A percentile compares a stretch with the other conserved stretches of the same genome.
These are phyloP conservation scores for Endocalyx cinctus DNA, from an alignment of 2,329 filamentous ascomycete species.

Conservation along the genomic window DNA sequence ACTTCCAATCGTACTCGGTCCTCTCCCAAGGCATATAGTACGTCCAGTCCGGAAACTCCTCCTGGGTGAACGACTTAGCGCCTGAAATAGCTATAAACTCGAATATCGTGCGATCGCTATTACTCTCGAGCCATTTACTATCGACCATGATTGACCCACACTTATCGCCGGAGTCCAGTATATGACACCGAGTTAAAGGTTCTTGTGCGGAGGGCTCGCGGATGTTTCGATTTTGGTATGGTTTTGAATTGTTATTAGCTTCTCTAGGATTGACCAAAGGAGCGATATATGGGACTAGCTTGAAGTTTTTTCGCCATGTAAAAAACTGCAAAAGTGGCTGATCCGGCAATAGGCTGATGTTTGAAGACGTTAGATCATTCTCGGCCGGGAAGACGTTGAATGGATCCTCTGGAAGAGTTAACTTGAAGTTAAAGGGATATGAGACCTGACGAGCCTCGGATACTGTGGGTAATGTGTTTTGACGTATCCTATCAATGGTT, in stretches of 20 bases:
- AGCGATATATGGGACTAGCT: too few species aligned
- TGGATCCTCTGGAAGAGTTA: constrained; percentile 9
- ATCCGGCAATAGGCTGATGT: constrained; percentile 15
- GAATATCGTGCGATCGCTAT: constrained; percentile 5
- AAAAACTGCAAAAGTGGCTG: constrained; percentile 27
- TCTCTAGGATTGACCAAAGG: too few species aligned
- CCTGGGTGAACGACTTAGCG: constrained; percentile 26
- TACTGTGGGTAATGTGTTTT: too few species aligned
- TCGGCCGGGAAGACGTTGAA: too few species aligned
- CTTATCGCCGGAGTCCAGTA: constrained; percentile 27
- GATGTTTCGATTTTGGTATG: background rate
- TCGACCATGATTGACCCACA: constrained; percentile 26
- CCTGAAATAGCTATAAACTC: constrained; percentile 31
- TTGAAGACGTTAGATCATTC: too few species aligned
- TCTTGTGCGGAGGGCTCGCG: constrained; percentile 1
- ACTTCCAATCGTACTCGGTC: constrained; percentile 27
- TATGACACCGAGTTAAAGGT: constrained; percentile 19
- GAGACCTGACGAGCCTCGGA: too few species aligned
- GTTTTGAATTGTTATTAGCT: too few species aligned
- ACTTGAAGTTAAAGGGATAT: constrained; percentile 17
- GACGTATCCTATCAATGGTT: too few species aligned
- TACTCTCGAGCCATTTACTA: constrained; percentile 12
- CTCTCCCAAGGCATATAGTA: constrained; percentile 30
- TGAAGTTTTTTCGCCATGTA: constrained; percentile 22
- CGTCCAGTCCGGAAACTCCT: constrained; percentile 28